phyloP scores from a whole-genome alignment of 129 eudicot genomes.

The Heracleum sosnowskyi region DNA sequence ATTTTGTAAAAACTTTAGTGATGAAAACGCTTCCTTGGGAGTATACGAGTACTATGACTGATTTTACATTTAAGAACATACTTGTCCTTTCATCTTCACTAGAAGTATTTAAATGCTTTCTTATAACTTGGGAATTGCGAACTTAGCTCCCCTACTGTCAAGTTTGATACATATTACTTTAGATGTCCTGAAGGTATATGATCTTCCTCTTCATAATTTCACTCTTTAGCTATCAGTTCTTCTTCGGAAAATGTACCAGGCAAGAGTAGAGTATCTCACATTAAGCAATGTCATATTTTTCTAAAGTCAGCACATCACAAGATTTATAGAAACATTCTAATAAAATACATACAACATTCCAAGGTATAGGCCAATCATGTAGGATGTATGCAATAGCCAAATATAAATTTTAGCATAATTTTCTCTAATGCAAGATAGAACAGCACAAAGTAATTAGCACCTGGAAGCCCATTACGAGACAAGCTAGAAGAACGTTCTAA shows the following conservation, averaged over 20 bases:
- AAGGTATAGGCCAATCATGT: neutral
- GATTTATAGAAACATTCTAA: neutral
- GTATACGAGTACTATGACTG: neutral
- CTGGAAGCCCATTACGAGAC: constrained; percentile 57
- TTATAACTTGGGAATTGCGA: neutral
- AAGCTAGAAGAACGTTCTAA: constrained; percentile 45
- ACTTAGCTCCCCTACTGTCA: neutral
- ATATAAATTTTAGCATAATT: neutral
- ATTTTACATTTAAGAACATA: neutral
- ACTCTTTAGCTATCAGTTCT: neutral
- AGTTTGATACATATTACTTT: neutral
- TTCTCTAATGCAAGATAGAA: neutral
- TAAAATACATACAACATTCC: neutral
- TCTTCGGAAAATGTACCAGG: neutral
- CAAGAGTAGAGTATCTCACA: neutral
- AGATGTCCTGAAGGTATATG: neutral
- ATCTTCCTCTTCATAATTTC: too few relatives aligned
- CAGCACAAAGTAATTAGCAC: constrained; percentile 24
- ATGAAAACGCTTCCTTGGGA: neutral
- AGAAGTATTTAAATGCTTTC: neutral
- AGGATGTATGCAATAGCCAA: neutral
- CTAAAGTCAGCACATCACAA: neutral
- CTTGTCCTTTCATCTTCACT: neutral
- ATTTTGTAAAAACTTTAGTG: neutral
- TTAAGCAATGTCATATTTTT: neutral